Base-by-base conservation (phyloP, 192 early-diverging fungal species). In the Entomortierella parvispora region DNA sequence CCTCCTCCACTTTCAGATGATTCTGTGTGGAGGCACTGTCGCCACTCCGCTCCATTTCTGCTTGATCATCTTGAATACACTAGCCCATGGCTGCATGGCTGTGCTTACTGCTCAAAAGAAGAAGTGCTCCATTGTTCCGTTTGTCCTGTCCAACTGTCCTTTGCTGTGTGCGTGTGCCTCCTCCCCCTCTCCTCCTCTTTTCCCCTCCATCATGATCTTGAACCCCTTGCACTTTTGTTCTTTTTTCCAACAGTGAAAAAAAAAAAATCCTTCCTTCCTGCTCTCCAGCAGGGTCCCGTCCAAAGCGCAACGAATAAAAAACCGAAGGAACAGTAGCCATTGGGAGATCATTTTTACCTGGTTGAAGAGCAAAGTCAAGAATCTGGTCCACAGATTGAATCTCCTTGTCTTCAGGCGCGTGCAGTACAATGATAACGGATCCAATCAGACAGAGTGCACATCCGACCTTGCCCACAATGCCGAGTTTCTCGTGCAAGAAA, bases 391-490 rank as follows among this genome's bases (percentile, higher is more conserved):
- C 89, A 1, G 93, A 90, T 44, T 88, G 81, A 54, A 95, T 90
- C 53, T 86, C 79, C 59, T 89, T 89, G 66, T 96, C 95, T 61
- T 90, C 92, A 47, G 96, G 95, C 18, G 93, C 87, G 70, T 96
- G 94, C 32, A 98, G 72, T 12, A 96, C 90, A 34, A 96, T 93
- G 42, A 96, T 85, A 14, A 96, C 91, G 15, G 94, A 93, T 46
- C 92, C 92, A 81, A 98, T 87, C 43, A 98, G 82, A 62, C 93
- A 97, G 48, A 98, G 85, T 10, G 91, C 89, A 81, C 95, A 97
- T 25, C 96, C 96, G 33, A 96, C 88, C 58, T 91, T 91, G 66
- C 96, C 96, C 20, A 92, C 87, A 7, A 82, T 80, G 26, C 91
- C 92, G 58, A 98, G 86, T 48, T 86, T 87, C 70, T 98, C 96